Evolutionary conservation across 495 filamentous ascomycete species (phyloP).

Genomic region (Penicillium ochrochloron): DNA sequence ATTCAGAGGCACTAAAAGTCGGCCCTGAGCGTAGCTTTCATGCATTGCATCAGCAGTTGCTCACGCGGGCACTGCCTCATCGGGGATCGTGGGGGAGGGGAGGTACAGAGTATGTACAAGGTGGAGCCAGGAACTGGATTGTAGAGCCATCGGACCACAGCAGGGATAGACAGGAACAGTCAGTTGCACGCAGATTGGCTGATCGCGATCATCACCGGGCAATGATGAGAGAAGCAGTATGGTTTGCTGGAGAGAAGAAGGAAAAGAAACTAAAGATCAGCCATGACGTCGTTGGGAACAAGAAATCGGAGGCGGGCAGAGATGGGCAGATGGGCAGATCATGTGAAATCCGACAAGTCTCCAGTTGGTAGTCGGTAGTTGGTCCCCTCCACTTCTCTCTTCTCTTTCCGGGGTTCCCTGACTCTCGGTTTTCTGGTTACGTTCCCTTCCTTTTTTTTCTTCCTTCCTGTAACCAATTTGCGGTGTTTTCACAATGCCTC

Average conservation of each 20-base stretch:
- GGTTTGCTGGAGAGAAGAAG: neutral
- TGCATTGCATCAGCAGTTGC: neutral
- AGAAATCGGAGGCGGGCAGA: too few relatives aligned
- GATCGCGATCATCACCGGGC: neutral
- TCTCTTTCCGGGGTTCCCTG: constrained; percentile 7
- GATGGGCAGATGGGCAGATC: neutral
- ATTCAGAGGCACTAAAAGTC: neutral
- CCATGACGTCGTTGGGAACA: neutral
- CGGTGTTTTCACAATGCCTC: constrained; percentile 52
- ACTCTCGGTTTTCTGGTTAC: neutral
- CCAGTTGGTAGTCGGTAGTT: constrained; percentile 6
- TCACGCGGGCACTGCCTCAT: constrained; percentile 7
- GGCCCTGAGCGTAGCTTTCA: neutral
- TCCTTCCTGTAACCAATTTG: neutral
- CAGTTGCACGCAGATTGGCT: neutral
- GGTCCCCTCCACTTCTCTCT: neutral
- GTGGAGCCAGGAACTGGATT: constrained; percentile 4
- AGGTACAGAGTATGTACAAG: neutral
- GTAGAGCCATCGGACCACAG: neutral
- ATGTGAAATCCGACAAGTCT: neutral
- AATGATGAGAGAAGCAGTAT: neutral
- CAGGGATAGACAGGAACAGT: neutral
- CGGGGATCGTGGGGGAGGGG: neutral
- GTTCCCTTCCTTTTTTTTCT: neutral
- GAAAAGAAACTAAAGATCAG: neutral